These are phyloP conservation scores for Skeletonema potamos DNA, from an alignment of 108 stramenopile genomes.

Conservation along the genomic window DNA sequence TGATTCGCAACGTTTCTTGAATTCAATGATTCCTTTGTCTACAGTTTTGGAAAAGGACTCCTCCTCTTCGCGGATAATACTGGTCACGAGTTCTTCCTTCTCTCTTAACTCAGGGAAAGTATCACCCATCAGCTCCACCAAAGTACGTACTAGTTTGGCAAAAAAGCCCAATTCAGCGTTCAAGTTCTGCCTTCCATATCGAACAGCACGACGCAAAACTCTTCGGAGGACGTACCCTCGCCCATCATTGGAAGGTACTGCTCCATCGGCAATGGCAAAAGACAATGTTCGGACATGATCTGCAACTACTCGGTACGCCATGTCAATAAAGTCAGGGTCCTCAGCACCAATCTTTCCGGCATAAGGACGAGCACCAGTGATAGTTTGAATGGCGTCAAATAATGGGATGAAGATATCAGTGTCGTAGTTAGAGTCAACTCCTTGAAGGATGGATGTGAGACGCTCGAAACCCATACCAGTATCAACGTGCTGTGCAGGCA, in stretches of 20 bases:
- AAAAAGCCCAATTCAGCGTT: conserved; percentile 96
- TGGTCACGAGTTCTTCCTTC: conserved; percentile 75
- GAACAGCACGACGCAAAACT: conserved; percentile 94
- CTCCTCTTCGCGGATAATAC: conserved; percentile 94
- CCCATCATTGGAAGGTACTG: conserved; percentile 96
- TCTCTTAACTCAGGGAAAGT: conserved; percentile 93
- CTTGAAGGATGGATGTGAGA: conserved; percentile 93
- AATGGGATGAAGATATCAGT: conserved; percentile 97
- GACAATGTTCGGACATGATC: conserved; percentile 97
- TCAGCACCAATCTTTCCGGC: conserved; percentile 90
- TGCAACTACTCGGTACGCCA: conserved; percentile 99
- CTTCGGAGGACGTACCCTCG: conserved; percentile 97
- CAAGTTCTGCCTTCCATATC: conserved; percentile 95
- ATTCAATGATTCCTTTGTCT: conserved; percentile 92
- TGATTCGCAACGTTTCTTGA: conserved; percentile 85
- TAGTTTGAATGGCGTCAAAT: conserved; percentile 88
- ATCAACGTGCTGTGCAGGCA: conserved; percentile 98
- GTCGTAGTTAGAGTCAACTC: conserved; percentile 95
- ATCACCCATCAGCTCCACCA: conserved; percentile 88
- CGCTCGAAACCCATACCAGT: conserved; percentile 99
- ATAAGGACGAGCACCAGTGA: conserved; percentile 89
- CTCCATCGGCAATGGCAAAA: conserved; percentile 99
- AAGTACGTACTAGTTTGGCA: conserved; percentile 82
- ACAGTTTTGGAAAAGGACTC: conserved; percentile 94
- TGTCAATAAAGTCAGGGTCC: conserved; percentile 91